Evolutionary conservation across 805 yeast genomes (phyloP).

Genomic region (Candida palmyrensis): DNA sequence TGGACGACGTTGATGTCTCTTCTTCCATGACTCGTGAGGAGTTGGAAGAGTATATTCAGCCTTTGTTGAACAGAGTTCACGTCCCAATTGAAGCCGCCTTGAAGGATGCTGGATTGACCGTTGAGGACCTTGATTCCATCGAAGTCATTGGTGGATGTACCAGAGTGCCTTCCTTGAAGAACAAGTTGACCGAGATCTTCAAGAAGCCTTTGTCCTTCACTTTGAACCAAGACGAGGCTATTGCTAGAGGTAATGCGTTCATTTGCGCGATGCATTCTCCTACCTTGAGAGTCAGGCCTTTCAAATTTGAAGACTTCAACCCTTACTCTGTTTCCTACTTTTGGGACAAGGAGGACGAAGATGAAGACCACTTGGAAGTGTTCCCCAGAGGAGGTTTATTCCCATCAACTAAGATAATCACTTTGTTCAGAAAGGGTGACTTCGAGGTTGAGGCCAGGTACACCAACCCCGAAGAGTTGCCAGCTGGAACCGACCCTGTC

Average conservation of each 20-base stretch:
- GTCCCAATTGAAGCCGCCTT: conserved; percentile 80
- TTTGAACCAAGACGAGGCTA: conserved; percentile 98
- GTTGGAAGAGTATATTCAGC: conserved; percentile 83
- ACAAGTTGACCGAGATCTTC: conserved; percentile 71
- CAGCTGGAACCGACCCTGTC: conserved; percentile 57
- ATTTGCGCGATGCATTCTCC: conserved; percentile 99
- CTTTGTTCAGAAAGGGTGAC: conserved; percentile 87
- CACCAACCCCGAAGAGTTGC: conserved; percentile 69
- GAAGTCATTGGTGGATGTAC: conserved; percentile 98
- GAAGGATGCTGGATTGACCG: conserved; percentile 66
- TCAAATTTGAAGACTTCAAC: conserved; percentile 95
- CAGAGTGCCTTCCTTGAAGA: conserved; percentile 92
- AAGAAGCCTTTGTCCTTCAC: conserved; percentile 80
- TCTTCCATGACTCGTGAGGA: conserved; percentile 86
- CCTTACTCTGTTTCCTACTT: conserved; percentile 86
- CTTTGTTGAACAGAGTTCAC: conserved; percentile 70
- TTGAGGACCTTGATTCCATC: conserved; percentile 77
- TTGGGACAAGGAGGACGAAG: conserved; percentile 94
- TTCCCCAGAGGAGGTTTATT: conserved; percentile 89
- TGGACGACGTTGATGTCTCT: conserved; percentile 95
- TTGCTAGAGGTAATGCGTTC: conserved; percentile 98
- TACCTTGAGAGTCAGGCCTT: conserved; percentile 96
- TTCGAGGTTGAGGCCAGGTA: conserved; percentile 82
- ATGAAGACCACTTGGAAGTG: conserved; percentile 87
- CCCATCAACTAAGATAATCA: conserved; percentile 95